phyloP scores from a whole-genome alignment of 345 rosid genomes.

The Limnanthes douglasii region DNA sequence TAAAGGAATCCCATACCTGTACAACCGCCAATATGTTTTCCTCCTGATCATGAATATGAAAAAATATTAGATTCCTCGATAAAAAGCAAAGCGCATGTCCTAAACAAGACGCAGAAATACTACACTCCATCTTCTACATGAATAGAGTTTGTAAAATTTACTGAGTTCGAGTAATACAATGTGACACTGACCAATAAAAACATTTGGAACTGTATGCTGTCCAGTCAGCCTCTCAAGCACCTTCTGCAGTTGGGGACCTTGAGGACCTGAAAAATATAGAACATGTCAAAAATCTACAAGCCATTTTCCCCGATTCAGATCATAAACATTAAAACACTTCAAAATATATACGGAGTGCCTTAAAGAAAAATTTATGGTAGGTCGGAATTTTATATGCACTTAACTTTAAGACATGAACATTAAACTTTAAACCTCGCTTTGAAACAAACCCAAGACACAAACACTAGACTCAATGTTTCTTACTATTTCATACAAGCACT shows the following conservation, averaged over 20 bases:
- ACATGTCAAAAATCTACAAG: background rate
- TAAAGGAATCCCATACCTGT: constrained; percentile 37
- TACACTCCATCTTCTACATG: too few relatives aligned
- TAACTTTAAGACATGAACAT: too few relatives aligned
- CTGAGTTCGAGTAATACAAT: background rate
- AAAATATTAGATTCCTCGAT: background rate
- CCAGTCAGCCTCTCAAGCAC: constrained; percentile 78
- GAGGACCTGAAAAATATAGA: constrained; percentile 42
- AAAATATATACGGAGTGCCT: too few relatives aligned
- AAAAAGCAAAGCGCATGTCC: background rate
- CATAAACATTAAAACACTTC: too few relatives aligned
- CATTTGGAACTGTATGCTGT: constrained; percentile 91
- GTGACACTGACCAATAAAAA: constrained; percentile 55
- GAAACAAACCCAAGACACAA: too few relatives aligned
- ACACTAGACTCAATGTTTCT: too few relatives aligned
- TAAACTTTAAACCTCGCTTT: too few relatives aligned
- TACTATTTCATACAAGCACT: too few relatives aligned
- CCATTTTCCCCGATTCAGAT: background rate
- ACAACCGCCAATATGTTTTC: constrained; percentile 89
- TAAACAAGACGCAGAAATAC: too few relatives aligned
- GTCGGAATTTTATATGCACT: too few relatives aligned
- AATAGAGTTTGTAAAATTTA: constrained; percentile 1
- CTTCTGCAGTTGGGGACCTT: constrained; percentile 83
- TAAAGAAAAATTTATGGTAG: too few relatives aligned
- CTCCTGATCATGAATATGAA: constrained; percentile 40